Evolutionary conservation across 2,329 filamentous ascomycete genomes (phyloP).

Genomic region (Erysiphe pulchra): DNA sequence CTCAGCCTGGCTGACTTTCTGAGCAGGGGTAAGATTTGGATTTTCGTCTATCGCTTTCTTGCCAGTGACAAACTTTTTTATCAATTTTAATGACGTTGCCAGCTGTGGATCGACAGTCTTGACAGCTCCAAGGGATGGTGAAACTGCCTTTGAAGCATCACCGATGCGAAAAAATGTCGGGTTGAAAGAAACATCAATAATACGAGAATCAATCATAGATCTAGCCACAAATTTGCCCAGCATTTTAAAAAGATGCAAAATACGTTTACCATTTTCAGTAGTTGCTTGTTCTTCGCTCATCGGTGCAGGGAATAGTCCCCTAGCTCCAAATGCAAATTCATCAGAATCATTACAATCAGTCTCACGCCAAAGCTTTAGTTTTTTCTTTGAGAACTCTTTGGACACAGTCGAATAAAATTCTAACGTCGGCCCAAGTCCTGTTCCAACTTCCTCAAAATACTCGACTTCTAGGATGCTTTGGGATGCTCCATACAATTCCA

Average conservation of each 20-base stretch:
- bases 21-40: slow-evolving; percentile 30
- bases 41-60: slow-evolving; percentile 68
- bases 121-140: slow-evolving; percentile 67
- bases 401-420: slow-evolving; percentile 98
- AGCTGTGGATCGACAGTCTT: slow-evolving; percentile 72
- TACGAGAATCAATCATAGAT: slow-evolving; percentile 93
- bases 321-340: slow-evolving; percentile 64
- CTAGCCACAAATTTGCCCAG: slow-evolving; percentile 93
- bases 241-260: slow-evolving; percentile 71
- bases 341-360: slow-evolving; percentile 47
- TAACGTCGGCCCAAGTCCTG: slow-evolving; percentile 77
- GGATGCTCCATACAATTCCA: slow-evolving; percentile 94
- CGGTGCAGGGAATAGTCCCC: slow-evolving; percentile 76
- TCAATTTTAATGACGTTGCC: slow-evolving; percentile 58
- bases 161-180: slow-evolving; percentile 92
- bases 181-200: slow-evolving; percentile 94
- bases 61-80: slow-evolving; percentile 64
- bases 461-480: slow-evolving; percentile 92
- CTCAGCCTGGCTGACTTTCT: slow-evolving; percentile 46
- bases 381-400: slow-evolving; percentile 91
- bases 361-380: slow-evolving; percentile 88
- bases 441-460: slow-evolving; percentile 96
- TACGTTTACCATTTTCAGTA: slow-evolving; percentile 60
- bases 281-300: slow-evolving; percentile 54
- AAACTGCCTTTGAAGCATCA: slow-evolving; percentile 35